These are phyloP conservation scores for Keithomyces neogunnii DNA, from an alignment of 2,329 filamentous ascomycete genomes.

Conservation along the genomic window DNA sequence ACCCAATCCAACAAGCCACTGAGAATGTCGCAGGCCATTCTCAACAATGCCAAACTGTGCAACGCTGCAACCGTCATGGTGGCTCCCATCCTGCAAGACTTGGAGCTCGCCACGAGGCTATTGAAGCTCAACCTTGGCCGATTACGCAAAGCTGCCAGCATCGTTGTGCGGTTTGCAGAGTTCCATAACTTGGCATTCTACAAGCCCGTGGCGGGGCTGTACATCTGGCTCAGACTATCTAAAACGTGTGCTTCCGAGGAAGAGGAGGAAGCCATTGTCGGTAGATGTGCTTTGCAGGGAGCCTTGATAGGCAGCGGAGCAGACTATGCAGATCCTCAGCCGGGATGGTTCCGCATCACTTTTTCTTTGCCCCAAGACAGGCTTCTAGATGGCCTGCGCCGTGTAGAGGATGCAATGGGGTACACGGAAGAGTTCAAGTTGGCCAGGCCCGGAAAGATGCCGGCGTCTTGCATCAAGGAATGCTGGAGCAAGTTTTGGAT, in stretches of 20 bases:
- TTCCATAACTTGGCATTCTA: conserved; percentile 5
- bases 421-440: neutral
- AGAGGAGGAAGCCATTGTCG: conserved; percentile 4
- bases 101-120: neutral
- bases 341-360: conserved; percentile 6
- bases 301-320: conserved; percentile 4
- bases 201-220: conserved; percentile 5
- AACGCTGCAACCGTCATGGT: conserved; percentile 4
- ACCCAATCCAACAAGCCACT: conserved; percentile 4
- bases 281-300: neutral
- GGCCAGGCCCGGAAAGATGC: neutral
- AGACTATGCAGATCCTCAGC: conserved; percentile 4
- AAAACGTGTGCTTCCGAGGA: neutral
- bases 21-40: conserved; percentile 5
- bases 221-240: conserved; percentile 5
- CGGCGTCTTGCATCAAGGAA: too few species aligned
- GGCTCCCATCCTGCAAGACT: neutral
- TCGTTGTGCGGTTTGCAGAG: conserved; percentile 4
- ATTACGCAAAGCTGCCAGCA: neutral
- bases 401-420: conserved; percentile 4
- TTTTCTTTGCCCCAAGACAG: conserved; percentile 3
- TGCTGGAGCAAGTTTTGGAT: too few species aligned
- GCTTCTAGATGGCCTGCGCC: conserved; percentile 1
- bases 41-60: conserved; percentile 6
- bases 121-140: neutral